Evolutionary conservation across 1,284 basidiomycete species (phyloP).

Genomic region (Ceratobasidium sp.): DNA sequence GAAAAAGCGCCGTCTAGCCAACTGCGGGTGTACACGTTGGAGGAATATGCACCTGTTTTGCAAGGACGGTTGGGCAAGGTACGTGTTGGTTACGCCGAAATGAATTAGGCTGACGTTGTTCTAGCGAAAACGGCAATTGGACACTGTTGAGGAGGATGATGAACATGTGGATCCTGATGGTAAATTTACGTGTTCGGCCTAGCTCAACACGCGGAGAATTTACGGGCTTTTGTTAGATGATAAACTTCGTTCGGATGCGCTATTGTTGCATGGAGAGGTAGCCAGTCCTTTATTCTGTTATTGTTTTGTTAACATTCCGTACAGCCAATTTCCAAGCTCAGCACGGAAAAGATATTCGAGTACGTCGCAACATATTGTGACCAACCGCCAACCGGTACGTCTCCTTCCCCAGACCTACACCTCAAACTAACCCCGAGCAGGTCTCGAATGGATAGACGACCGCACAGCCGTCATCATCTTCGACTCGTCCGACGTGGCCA

Average conservation of each 20-base stretch:
- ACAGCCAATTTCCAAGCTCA: slow-evolving; percentile 37
- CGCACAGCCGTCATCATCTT: slow-evolving; percentile 37
- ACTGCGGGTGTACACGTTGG: slow-evolving; percentile 27
- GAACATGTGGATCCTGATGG: slow-evolving; percentile 35
- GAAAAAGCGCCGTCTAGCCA: slow-evolving; percentile 32
- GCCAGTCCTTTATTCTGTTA: neutral
- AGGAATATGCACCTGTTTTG: slow-evolving; percentile 34
- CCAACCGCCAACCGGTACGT: slow-evolving; percentile 23
- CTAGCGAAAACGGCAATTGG: slow-evolving; percentile 30
- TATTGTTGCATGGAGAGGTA: slow-evolving; percentile 38
- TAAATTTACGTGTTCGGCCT: neutral
- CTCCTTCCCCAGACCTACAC: no score
- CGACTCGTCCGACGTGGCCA: slow-evolving; percentile 1
- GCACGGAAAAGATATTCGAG: slow-evolving; percentile 35
- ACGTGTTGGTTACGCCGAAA: neutral
- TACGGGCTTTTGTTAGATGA: slow-evolving; percentile 19
- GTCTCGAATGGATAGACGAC: slow-evolving; percentile 38
- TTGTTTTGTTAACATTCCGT: slow-evolving; percentile 1
- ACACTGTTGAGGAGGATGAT: slow-evolving; percentile 35
- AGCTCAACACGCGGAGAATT: neutral
- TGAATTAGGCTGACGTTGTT: no score
- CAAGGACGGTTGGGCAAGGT: slow-evolving; percentile 25
- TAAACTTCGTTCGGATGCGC: slow-evolving; percentile 25
- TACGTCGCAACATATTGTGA: slow-evolving; percentile 36
- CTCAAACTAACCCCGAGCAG: no score